Percentiles rank a stretch among this genome's conserved stretches.
Conservation (phyloP, 441 rosid genomes). For the Capsella rubella region DNA sequence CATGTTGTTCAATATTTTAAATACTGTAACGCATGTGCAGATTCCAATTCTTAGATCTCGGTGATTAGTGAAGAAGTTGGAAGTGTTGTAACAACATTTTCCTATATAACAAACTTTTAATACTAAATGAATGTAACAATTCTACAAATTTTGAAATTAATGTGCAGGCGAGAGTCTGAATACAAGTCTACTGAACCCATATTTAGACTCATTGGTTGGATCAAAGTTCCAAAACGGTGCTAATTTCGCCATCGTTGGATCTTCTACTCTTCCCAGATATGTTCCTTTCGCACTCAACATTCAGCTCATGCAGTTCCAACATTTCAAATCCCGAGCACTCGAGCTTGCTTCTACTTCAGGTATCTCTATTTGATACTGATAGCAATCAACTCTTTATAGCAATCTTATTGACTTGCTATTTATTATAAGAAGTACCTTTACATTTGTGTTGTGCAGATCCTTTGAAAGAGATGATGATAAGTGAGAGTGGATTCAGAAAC, state of each 20-base stretch:
- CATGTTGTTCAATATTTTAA: no score
- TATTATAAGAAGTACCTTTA: neutral
- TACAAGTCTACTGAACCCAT: conserved; percentile 67
- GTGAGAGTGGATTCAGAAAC: conserved; percentile 57
- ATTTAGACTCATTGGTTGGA: conserved; percentile 67
- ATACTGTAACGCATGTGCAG: no score
- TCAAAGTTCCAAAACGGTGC: conserved; percentile 72
- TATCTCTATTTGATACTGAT: neutral
- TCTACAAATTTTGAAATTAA: no score
- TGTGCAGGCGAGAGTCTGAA: conserved; percentile 81
- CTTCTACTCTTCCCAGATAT: conserved; percentile 76
- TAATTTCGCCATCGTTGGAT: conserved; percentile 80
- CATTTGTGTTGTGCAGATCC: conserved; percentile 38
- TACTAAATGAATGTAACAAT: neutral
- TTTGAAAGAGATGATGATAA: conserved; percentile 46
- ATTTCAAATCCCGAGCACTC: conserved; percentile 70
- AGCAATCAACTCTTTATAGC: neutral
- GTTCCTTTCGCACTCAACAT: conserved; percentile 76
- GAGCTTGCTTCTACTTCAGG: conserved; percentile 62
- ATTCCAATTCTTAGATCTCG: neutral
- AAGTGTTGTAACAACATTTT: neutral
- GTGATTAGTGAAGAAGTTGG: conserved; percentile 5
- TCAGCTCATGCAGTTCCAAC: conserved; percentile 86
- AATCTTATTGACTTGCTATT: neutral
- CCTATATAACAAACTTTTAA: neutral